Base-by-base conservation (phyloP, 2,329 filamentous ascomycete species). In the Phialophora chinensis region DNA sequence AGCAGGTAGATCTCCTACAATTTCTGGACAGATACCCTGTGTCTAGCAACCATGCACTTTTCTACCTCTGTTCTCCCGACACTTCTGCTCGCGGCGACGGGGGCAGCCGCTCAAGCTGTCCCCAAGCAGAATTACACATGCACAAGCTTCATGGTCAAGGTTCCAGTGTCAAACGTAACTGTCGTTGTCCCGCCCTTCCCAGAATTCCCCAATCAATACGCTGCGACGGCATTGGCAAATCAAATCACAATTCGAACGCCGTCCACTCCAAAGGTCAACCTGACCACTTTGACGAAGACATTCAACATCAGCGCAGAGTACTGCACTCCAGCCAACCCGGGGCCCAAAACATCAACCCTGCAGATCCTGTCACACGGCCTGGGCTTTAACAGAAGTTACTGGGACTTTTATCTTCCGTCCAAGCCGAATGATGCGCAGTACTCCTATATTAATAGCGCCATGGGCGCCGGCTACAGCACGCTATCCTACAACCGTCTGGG, bases 181-280 rank as follows among this genome's bases (percentile, higher is more conserved):
- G 58, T 62, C 33, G 44, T 71, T 52, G 62, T 69, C 11, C 65
- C 63, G 17, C 68, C 69, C 23, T 49, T 71, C 8, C 54, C 69
- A 25, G 60, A 62, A 11, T 35, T 67, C 25, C 20, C 58, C 14
- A 52, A 71, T 49, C 61, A 67, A 58, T 67, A 66, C 29, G 60
- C 60, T 31, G 66, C 69, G 4, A 67, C 62, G 29, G 23, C 64
- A 20, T 68, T 68, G 33, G 47, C 60, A 14, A 66, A 71, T 23
- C 90, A 90, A 58, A 97, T 87, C 79, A 98, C 94, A 71, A 97
- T 96, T 68, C 93, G 86, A 83, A 97, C 97, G 1, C 93, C 93
- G 66, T 93, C 63, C 42, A 12, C 44, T 5, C 47, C 66, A 4
- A 11, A 90, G 69, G 97, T 93, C 83, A 69, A 69, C 56, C 31